Base-by-base conservation (phyloP, 768 basidiomycete species). In the Phlebiopsis flavidoalba region DNA sequence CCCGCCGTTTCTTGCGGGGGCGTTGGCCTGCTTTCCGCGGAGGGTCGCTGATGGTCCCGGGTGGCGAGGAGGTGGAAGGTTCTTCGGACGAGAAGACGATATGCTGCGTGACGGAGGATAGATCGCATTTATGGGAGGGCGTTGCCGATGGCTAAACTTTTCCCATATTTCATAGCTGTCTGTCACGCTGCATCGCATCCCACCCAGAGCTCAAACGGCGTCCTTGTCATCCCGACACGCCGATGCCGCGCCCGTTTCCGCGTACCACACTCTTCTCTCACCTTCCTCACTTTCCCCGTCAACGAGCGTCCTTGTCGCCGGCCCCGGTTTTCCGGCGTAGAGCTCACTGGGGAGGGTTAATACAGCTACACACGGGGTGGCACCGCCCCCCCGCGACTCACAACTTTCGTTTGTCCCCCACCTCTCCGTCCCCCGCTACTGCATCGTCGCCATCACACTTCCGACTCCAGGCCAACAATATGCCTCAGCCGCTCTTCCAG, bases 321-420 rank as follows among this genome's bases (percentile, higher is more conserved):
- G n/a, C n/a, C n/a, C 43, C 85, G 81, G 57, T 73, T 64, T 49
- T 79, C 78, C 8, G 65, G 58, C 15, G 67, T 60, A 33, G 67
- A 73, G 53, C 72, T 75, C 55, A 72, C 73, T 49, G 14, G 19
- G 11, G 2, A 15, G 37, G 26, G 17, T n/a, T 2, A 61, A 12
- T 22, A 62, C 22, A 54, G 21, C n/a, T 19, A 6, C 5, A 31
- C 2, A 14, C 10, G n/a, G 53, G 37, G 31, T 8, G 12, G 22
- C 26, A 31, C 6, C 15, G 37, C n/a, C n/a, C n/a, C n/a, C n/a
- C n/a, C 40, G 53, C 57, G 36, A 73, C 76, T 63, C 63, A 84
- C 82, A 81, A 61, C 73, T 85, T 89, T 53, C 89, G 82, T 71
- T 91, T 91, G 54, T 82, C 79, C 33, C 88, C 86, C n/a, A 74